phyloP scores from a whole-genome alignment of 1,284 basidiomycete species.

The Malassezia dermatis region DNA sequence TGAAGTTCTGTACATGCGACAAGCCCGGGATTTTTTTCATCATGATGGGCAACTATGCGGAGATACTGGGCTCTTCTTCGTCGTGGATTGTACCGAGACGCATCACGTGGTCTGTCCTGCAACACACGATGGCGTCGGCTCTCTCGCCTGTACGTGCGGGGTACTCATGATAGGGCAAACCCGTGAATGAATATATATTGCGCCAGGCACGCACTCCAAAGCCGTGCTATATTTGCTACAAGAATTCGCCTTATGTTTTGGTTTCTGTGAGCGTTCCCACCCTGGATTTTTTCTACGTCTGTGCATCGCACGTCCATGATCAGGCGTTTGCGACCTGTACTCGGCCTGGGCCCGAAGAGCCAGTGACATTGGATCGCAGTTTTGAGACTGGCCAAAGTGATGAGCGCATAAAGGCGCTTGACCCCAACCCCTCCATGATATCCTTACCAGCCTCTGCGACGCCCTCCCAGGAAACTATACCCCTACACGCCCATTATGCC shows the following conservation, averaged over 20 bases:
- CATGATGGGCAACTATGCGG: conserved; percentile 14
- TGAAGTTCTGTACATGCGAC: conserved; percentile 32
- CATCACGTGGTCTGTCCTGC: not conserved
- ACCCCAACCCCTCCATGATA: not conserved
- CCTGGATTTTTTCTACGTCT: conserved; percentile 36
- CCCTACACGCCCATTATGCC: conserved; percentile 17
- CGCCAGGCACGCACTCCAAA: conserved; percentile 31
- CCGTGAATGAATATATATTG: conserved; percentile 27
- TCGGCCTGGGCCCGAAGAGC: not conserved
- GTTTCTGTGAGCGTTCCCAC: conserved; percentile 26
- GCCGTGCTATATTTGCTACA: conserved; percentile 30
- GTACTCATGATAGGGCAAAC: not conserved
- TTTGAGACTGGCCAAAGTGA: not conserved
- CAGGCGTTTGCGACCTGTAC: conserved; percentile 24
- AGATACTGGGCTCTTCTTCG: not conserved
- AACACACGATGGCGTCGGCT: not conserved
- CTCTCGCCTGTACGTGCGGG: not conserved
- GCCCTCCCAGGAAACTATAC: conserved; percentile 8
- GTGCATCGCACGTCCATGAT: conserved; percentile 28
- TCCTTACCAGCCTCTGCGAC: not conserved
- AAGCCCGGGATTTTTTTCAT: conserved; percentile 31
- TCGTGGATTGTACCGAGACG: not conserved
- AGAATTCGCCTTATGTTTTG: conserved; percentile 27
- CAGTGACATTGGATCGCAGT: not conserved
- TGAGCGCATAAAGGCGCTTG: not conserved